Evolutionary conservation across 805 yeast genomes (phyloP), one percentile per base, ranked within the genome.

Genomic region (Candida sithepensis): DNA sequence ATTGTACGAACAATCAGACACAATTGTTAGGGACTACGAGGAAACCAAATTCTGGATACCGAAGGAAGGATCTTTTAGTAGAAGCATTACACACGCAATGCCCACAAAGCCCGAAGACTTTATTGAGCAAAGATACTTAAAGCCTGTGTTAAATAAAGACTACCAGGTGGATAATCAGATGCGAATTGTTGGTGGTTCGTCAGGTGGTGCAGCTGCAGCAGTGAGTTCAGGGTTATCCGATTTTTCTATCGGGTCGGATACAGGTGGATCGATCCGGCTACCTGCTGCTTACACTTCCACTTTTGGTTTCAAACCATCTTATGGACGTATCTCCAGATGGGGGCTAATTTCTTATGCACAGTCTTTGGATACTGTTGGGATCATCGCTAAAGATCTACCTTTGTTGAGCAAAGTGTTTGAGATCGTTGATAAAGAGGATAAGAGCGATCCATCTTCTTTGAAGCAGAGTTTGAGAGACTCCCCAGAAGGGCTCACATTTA

Each of bases 161-260:
- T 51, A 54, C 47, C 21, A 44, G n/a, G 46, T 58, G 7, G 51
- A 55, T 12, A 48, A 57, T 2, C 54, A 54, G 3, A 64, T 65
- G 42, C 65, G 77, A 36, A 67, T 79, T 1, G 73, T 85, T 2
- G 99, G 99, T 12, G 99, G 99, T 0, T 90, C 97, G 0, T 88
- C 96, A 6, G 97, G 98, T 18, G 99, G 99, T 0, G 79, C 94
- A 34, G 98, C 98, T 0, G 96, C 96, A 1, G 87, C 95, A 0
- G 96, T 92, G 1, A 84, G 92, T 1, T 78, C 84, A 0, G 84
- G 70, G 1, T 60, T 81, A 52, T 84, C 81, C 30, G 88, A 85
- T 60, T 82, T 87, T 57, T 78, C 96, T 1, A 66, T 94, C 33
- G 99, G 99, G 0, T 87, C 98, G 1, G 99, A 94, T 59, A 94